These are phyloP conservation scores for Flueggea neowawraea DNA, from an alignment of 441 rosid species.

Conservation along the genomic window DNA sequence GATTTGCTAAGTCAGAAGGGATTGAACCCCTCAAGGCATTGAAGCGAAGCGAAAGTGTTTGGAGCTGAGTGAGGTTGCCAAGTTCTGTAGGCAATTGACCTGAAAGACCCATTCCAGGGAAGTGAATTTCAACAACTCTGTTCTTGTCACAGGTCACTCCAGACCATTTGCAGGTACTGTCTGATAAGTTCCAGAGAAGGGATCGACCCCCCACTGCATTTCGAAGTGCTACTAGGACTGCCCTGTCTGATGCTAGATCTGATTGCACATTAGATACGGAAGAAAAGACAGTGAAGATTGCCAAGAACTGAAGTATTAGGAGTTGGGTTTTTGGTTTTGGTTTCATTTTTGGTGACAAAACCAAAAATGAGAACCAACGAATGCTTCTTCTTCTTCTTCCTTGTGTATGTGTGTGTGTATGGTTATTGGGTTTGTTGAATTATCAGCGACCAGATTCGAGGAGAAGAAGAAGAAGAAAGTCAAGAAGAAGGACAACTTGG, in stretches of 20 bases:
- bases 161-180: slow-evolving; percentile 65
- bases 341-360: slow-evolving; percentile 12
- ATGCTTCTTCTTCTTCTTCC: not conserved
- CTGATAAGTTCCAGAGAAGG: slow-evolving; percentile 59
- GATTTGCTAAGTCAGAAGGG: slow-evolving; percentile 56
- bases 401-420: not conserved
- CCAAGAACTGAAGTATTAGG: not conserved
- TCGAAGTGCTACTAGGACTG: slow-evolving; percentile 68
- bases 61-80: slow-evolving; percentile 67
- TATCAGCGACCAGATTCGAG: not conserved
- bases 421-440: not conserved
- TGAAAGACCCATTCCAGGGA: slow-evolving; percentile 75
- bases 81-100: slow-evolving; percentile 66
- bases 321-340: not conserved
- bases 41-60: slow-evolving; percentile 68
- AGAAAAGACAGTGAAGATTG: slow-evolving; percentile 10
- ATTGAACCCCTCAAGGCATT: slow-evolving; percentile 56
- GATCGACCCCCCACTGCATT: slow-evolving; percentile 75
- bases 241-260: slow-evolving; percentile 72
- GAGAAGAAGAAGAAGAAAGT: too few species aligned
- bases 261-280: slow-evolving; percentile 24
- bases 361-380: slow-evolving; percentile 9
- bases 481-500: too few species aligned
- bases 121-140: slow-evolving; percentile 38
- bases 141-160: slow-evolving; percentile 59